Percentiles rank a stretch among this genome's conserved stretches.
These are phyloP conservation scores for Eucalyptus fibrosa DNA, from an alignment of 345 rosid species.

Conservation along the genomic window DNA sequence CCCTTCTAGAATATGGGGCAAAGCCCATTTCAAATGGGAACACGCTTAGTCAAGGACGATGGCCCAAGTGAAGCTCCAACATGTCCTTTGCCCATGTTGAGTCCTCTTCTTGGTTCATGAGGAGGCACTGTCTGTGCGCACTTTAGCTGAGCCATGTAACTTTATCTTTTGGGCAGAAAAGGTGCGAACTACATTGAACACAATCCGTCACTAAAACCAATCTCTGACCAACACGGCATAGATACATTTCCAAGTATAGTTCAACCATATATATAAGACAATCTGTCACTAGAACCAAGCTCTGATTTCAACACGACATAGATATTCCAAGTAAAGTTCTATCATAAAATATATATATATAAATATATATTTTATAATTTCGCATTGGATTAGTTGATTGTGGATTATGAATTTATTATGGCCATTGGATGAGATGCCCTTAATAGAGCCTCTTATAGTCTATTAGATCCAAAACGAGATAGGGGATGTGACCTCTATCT, in stretches of 20 bases:
- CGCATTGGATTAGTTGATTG: not conserved
- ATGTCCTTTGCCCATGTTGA: not conserved
- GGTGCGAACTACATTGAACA: not conserved
- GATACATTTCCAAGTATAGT: not conserved
- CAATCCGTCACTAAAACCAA: not conserved
- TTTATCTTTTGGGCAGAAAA: not conserved
- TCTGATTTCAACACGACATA: accelerated
- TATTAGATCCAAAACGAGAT: not conserved
- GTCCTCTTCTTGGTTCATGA: not conserved
- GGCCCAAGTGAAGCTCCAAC: not conserved
- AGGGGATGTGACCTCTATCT: not conserved
- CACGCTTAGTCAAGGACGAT: not conserved
- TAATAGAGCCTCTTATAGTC: not conserved
- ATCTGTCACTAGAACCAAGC: accelerated
- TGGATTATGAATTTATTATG: not conserved
- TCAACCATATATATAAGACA: not conserved
- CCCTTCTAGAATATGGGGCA: not conserved
- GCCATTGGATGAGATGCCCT: not conserved
- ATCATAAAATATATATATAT: no score
- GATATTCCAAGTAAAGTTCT: no score
- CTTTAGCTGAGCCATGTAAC: not conserved
- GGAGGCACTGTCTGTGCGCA: not conserved
- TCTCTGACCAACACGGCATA: not conserved
- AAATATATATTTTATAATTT: not conserved
- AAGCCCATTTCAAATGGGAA: not conserved